phyloP scores from a whole-genome alignment of 2,329 filamentous ascomycete genomes.

The Fusarium sp. region DNA sequence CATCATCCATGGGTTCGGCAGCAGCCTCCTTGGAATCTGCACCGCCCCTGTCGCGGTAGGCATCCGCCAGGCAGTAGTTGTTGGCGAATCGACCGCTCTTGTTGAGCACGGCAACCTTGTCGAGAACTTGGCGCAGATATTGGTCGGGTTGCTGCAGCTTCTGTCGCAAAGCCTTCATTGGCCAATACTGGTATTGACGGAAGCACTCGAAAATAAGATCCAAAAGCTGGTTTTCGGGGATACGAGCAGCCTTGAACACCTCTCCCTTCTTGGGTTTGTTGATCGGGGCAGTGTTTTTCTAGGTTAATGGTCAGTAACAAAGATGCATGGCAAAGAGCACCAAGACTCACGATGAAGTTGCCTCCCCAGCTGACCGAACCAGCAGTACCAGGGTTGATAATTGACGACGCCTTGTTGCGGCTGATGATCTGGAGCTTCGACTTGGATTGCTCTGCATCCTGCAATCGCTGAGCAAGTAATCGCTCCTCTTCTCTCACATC shows the following conservation, averaged over 20 bases:
- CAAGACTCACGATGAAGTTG: conserved; percentile 70
- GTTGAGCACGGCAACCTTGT: conserved; percentile 86
- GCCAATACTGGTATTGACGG: conserved; percentile 91
- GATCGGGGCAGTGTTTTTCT: conserved; percentile 69
- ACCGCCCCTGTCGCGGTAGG: conserved; percentile 57
- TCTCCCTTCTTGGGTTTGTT: conserved; percentile 76
- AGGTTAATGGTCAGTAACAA: conserved; percentile 40
- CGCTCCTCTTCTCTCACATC: conserved; percentile 79
- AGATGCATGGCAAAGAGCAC: background rate
- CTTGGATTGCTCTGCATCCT: conserved; percentile 66
- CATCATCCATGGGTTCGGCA: conserved; percentile 72
- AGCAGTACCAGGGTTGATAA: conserved; percentile 69
- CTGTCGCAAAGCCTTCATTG: conserved; percentile 87
- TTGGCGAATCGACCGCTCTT: conserved; percentile 89
- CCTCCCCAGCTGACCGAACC: conserved; percentile 57
- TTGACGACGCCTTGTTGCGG: conserved; percentile 64
- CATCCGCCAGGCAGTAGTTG: conserved; percentile 85
- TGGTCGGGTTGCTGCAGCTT: conserved; percentile 89
- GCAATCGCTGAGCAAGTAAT: conserved; percentile 72
- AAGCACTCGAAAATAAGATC: conserved; percentile 90
- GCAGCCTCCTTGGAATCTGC: conserved; percentile 67
- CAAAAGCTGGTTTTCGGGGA: conserved; percentile 89
- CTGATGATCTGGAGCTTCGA: conserved; percentile 67
- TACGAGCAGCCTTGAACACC: conserved; percentile 87
- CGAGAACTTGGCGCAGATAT: conserved; percentile 89